Base-by-base conservation (phyloP, 2,329 filamentous ascomycete genomes). In the Colletotrichum sublineola region DNA sequence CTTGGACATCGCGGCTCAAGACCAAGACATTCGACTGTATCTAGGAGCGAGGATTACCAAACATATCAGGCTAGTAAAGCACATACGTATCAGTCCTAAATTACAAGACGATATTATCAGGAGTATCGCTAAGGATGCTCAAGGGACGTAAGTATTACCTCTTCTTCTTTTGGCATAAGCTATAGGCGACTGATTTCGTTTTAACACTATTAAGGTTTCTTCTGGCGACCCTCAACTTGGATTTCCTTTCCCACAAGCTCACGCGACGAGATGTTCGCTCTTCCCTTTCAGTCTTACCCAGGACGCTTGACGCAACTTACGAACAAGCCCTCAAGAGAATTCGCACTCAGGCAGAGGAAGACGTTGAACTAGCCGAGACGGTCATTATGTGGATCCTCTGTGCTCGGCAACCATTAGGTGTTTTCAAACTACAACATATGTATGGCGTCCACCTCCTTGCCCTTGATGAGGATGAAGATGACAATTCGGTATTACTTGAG, bases 291-390 rank as follows among this genome's bases (percentile, higher is more conserved):
- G 31, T 44, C 31, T 44, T 67, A 6, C 63, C 63, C 2, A 67
- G 60, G 63, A 60, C 53, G 8, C 63, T 67, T 4, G 63, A 67
- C 63, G 53, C 63, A 5, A 67, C 63, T 24, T 67, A 67, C 15
- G 42, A 67, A 24, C 36, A 67, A 48, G 53, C 63, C 12, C 52
- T 67, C 9, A 40, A 20, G n/a, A 67, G 63, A 33, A 67, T 67
- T 18, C 52, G 53, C 0, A 67, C 38, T 5, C 63, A 67, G 29
- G 52, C 42, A 15, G 24, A 55, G 24, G 62, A 64, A 42, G 62
- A 64, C 40, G 62, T 53, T 33, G 62, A 64, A 20, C 48, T 64
- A 15, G 62, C 62, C 15, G 62, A 64, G 46, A 52, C 46, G 7
- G 46, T 64, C 44, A 55, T 64, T 24, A 55, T 53, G 3, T 64